Evolutionary conservation across 768 basidiomycete species (phyloP).

Genomic region (Mycena galopus): DNA sequence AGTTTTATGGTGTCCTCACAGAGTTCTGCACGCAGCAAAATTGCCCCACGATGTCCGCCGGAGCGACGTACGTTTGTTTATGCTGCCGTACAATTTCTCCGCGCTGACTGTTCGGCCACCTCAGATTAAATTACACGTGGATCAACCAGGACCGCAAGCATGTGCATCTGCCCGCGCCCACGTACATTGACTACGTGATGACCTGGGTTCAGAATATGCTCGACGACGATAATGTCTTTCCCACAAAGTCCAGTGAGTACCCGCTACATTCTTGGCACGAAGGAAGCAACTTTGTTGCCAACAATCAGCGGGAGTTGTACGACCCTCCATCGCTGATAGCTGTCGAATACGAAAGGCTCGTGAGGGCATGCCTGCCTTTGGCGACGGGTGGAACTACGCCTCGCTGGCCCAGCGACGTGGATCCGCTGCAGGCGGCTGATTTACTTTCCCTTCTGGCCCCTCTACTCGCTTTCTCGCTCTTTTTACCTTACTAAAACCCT

Average conservation of each 20-base stretch:
- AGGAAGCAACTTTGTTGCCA: too few relatives aligned
- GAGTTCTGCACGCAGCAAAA: conserved; percentile 94
- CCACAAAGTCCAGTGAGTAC: conserved; percentile 91
- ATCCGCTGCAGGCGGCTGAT: too few relatives aligned
- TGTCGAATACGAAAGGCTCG: too few relatives aligned
- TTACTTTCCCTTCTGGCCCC: too few relatives aligned
- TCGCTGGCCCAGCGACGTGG: too few relatives aligned
- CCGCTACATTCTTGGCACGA: conserved; percentile 11
- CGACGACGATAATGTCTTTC: conserved; percentile 93
- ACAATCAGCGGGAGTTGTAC: too few relatives aligned
- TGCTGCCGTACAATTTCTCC: not conserved
- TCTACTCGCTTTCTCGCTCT: not conserved
- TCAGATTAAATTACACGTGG: conserved; percentile 96
- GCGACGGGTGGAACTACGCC: too few relatives aligned
- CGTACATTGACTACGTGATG: conserved; percentile 99
- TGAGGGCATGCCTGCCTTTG: too few relatives aligned
- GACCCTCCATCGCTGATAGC: too few relatives aligned
- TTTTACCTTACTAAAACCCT: conserved; percentile 39
- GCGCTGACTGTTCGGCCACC: not conserved
- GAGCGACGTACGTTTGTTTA: conserved; percentile 74
- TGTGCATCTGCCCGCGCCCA: conserved; percentile 92
- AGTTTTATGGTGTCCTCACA: conserved; percentile 94
- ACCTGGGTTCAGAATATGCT: conserved; percentile 97
- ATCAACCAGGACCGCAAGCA: conserved; percentile 95
- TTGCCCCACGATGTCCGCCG: conserved; percentile 95